phyloP scores from a whole-genome alignment of 768 basidiomycete genomes.

The Lyophyllum atratum region DNA sequence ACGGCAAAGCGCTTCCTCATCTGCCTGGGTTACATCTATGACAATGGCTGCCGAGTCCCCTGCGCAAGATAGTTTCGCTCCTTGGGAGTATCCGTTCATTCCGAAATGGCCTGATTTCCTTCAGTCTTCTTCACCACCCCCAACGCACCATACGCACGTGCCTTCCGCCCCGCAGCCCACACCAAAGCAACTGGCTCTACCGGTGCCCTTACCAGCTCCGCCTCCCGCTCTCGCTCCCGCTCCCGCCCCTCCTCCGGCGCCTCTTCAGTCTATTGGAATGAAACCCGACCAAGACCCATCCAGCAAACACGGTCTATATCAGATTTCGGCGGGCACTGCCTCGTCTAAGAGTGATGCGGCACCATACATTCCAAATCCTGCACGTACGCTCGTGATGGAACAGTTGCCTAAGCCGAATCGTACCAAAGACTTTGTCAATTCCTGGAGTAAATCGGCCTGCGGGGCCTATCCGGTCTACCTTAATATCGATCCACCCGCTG shows the following conservation, averaged over 20 bases:
- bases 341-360: constrained; percentile 20
- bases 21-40: constrained; percentile 46
- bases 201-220: constrained; percentile 17
- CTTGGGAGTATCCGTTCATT: not conserved
- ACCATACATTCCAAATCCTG: constrained; percentile 45
- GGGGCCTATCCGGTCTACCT: constrained; percentile 38
- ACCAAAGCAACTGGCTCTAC: constrained; percentile 4
- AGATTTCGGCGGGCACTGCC: constrained; percentile 23
- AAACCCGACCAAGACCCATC: constrained; percentile 44
- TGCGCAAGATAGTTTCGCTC: not conserved
- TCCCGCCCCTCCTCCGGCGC: constrained; percentile 16
- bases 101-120: not conserved
- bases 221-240: constrained; percentile 17
- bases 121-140: constrained; percentile 8
- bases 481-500: constrained; percentile 40
- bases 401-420: constrained; percentile 53
- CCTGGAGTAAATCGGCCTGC: constrained; percentile 44
- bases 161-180: constrained; percentile 8
- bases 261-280: constrained; percentile 42
- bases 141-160: constrained; percentile 6
- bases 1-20: constrained; percentile 15
- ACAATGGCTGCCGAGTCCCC: constrained; percentile 32
- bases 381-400: constrained; percentile 58
- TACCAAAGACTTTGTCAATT: constrained; percentile 38
- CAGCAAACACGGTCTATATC: constrained; percentile 50